phyloP scores from a whole-genome alignment of 345 rosid species.

The Anastatica hierochuntica region DNA sequence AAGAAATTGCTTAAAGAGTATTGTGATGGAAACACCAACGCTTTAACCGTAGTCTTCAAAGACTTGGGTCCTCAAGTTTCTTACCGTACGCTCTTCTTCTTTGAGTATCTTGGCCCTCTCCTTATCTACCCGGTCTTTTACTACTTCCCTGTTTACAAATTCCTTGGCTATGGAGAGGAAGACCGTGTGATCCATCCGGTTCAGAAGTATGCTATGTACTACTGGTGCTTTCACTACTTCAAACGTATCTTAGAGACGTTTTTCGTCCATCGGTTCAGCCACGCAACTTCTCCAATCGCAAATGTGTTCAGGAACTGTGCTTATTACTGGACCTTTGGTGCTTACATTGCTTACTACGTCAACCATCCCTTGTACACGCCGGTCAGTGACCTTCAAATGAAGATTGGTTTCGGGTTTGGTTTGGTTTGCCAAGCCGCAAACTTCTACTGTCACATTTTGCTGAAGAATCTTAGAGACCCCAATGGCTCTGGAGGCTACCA shows the following conservation, averaged over 20 bases:
- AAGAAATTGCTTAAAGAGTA: conserved; percentile 70
- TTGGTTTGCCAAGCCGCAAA: conserved; percentile 69
- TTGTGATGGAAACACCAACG: conserved; percentile 45
- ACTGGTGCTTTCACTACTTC: conserved; percentile 93
- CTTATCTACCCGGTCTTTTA: conserved; percentile 79
- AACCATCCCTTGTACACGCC: conserved; percentile 96
- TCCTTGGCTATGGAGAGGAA: conserved; percentile 61
- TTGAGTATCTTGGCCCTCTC: conserved; percentile 85
- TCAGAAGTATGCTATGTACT: conserved; percentile 89
- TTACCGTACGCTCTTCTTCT: conserved; percentile 92
- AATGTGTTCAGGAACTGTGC: conserved; percentile 94
- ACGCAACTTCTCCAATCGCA: conserved; percentile 81
- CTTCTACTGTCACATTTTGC: conserved; percentile 79
- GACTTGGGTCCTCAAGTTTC: conserved; percentile 96
- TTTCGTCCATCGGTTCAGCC: conserved; percentile 87
- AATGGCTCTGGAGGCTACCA: conserved; percentile 79
- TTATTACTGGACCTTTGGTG: conserved; percentile 90
- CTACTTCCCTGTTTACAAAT: conserved; percentile 71
- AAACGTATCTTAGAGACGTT: conserved; percentile 95
- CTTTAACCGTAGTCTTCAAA: conserved; percentile 67
- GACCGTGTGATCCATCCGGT: conserved; percentile 62
- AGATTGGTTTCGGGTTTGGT: conserved; percentile 88
- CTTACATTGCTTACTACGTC: conserved; percentile 76
- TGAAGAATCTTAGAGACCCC: conserved; percentile 69
- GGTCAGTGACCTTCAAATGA: conserved; percentile 78